Conservation (phyloP, 306 rosid species). For the Quercus engelmannii region DNA sequence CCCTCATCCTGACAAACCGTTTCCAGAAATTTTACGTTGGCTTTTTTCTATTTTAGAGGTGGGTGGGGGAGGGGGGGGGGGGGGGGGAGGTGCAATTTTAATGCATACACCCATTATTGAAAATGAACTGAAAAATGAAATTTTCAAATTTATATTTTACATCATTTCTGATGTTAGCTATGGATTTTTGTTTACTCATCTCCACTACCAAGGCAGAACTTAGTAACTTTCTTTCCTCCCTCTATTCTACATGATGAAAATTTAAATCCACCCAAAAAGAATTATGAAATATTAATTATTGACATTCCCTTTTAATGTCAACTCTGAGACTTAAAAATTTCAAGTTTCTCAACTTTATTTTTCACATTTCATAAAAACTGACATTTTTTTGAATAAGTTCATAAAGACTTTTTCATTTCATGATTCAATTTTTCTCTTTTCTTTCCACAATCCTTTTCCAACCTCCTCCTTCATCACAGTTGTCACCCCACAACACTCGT, state of each 20-base stretch:
- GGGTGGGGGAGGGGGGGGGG: no score
- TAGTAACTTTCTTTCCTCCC: neutral
- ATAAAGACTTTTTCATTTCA: no score
- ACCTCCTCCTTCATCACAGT: no score
- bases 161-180: neutral
- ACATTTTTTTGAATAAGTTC: neutral
- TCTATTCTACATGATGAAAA: neutral
- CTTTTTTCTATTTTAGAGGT: no score
- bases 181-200: neutral
- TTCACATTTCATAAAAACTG: neutral
- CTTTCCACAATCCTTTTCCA: no score
- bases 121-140: no score
- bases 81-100: no score
- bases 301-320: neutral
- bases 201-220: neutral
- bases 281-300: neutral
- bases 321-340: neutral
- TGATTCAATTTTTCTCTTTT: no score
- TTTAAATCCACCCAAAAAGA: neutral
- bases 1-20: no score
- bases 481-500: no score
- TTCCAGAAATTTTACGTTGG: no score
- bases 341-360: neutral
- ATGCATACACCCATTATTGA: no score
- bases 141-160: neutral